These are phyloP conservation scores for Aspergillus ochraceus DNA, from an alignment of 2,329 filamentous ascomycete species.

Conservation along the genomic window DNA sequence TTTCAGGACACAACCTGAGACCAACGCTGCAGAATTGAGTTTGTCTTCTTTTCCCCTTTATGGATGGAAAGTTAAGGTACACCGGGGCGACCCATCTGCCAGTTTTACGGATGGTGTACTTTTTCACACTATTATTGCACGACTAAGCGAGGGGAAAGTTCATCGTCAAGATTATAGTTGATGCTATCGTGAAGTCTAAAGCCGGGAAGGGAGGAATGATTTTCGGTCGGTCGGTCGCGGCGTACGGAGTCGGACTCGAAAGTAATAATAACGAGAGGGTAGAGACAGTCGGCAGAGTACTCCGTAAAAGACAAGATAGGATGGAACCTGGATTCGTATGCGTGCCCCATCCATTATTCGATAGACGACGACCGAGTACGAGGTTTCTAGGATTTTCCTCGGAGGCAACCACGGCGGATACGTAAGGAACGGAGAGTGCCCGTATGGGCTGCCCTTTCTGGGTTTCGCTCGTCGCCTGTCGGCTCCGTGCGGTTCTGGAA, in stretches of 20 bases:
- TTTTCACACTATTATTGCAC: neutral
- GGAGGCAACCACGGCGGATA: neutral
- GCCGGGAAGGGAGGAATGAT: neutral
- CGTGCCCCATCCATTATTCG: neutral
- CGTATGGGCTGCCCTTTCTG: neutral
- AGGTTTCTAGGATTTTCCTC: neutral
- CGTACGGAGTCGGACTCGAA: neutral
- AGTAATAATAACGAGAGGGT: too few species aligned
- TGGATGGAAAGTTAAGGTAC: neutral
- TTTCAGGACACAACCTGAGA: neutral
- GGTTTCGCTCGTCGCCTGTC: neutral
- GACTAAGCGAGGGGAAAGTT: neutral
- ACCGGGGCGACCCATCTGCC: neutral
- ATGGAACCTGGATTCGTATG: neutral
- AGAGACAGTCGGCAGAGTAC: neutral
- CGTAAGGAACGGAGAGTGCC: neutral
- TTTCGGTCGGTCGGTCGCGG: neutral
- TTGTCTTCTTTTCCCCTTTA: neutral
- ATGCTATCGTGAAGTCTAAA: neutral
- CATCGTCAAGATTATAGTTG: neutral
- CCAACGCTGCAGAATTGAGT: neutral
- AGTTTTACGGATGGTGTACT: neutral
- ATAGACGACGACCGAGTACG: neutral
- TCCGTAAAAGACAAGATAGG: neutral
- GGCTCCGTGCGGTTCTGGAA: conserved; percentile 9